A percentile compares a stretch with the other conserved stretches of the same genome.
phyloP scores from a whole-genome alignment of 371 early-diverging fungal species.

The Rhizopus microsporus region DNA sequence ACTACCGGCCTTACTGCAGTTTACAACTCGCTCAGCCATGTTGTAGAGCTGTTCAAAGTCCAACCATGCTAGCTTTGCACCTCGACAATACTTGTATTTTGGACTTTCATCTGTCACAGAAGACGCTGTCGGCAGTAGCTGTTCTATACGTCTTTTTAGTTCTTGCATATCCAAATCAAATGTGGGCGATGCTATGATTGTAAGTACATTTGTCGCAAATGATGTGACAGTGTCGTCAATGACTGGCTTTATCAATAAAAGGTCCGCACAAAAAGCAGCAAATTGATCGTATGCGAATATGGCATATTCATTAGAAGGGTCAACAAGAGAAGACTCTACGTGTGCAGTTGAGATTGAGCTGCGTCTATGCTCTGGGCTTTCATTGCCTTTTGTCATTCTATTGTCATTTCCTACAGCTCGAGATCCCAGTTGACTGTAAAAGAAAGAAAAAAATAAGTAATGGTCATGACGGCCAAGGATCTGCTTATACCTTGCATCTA shows the following conservation, averaged over 20 bases:
- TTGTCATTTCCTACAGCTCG: neutral
- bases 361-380: neutral
- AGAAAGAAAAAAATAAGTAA: neutral
- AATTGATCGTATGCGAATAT: slow-evolving; percentile 18
- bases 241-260: slow-evolving; percentile 1
- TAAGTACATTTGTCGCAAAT: slow-evolving; percentile 18
- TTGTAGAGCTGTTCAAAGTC: neutral
- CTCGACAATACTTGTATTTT: neutral
- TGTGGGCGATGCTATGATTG: slow-evolving; percentile 14
- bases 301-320: neutral
- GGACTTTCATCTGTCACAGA: neutral
- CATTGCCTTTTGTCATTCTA: neutral
- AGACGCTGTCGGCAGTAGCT: slow-evolving; percentile 11
- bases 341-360: slow-evolving; percentile 11
- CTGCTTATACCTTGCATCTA: slow-evolving; percentile 11
- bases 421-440: slow-evolving; percentile 4
- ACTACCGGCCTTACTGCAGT: neutral
- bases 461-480: neutral
- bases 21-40: slow-evolving; percentile 15
- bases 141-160: slow-evolving; percentile 22
- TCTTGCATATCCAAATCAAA: slow-evolving; percentile 9
- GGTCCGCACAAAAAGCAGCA: slow-evolving; percentile 11
- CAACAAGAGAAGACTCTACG: slow-evolving; percentile 1
- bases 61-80: neutral
- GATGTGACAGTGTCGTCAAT: slow-evolving; percentile 7